Base-by-base conservation (phyloP, 2,329 filamentous ascomycete genomes). In the Microsporum canis region DNA sequence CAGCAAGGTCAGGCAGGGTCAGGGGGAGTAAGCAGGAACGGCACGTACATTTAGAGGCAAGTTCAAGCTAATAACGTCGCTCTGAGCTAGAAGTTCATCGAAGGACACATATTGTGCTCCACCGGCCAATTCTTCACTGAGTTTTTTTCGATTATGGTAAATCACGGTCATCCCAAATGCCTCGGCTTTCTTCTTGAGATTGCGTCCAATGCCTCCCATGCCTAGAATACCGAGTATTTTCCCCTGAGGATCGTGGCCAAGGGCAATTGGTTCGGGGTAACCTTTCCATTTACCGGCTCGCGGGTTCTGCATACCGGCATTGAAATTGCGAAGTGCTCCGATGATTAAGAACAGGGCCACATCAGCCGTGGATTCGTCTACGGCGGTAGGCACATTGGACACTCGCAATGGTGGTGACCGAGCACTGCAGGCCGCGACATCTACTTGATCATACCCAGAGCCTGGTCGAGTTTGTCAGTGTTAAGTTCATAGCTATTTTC, bases 401-500 rank as follows among this genome's bases (percentile, higher is more conserved):
- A 95, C 87, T 47, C 78, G 80, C 65, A 95, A 81, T 2, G 75
- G 73, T 1, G 74, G 73, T 29, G 78, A 77, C 59, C 83, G 84
- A 0, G 78, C 77, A 7, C 84, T 87, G 77, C 88, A 92, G 43
- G 87, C 86, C 55, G 81, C 72, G 6, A 91, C 79, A 71, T 91
- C 86, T 64, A 95, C 79, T 72, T 91, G 87, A 72, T 95, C 90
- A 74, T 95, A 95, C 41, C 91, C 91, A 61, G 90, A 88, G 63
- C 88, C 86, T 61, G 47, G 29, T 36, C 7, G n/a, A 55, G 31
- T 3, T 3, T 36, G 49, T 55, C 33, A 55, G 49, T 31, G 23
- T 17, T 34, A 31, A 5, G 23, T 14, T 10, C 51, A 17, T 34
- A 14, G 38, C 34, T 27, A 34, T 59, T 55, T 29, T 36, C 12